A percentile compares a stretch with the other conserved stretches of the same genome.
phyloP scores from a whole-genome alignment of 352 stramenopile species.

The Aphanomyces astaci region DNA sequence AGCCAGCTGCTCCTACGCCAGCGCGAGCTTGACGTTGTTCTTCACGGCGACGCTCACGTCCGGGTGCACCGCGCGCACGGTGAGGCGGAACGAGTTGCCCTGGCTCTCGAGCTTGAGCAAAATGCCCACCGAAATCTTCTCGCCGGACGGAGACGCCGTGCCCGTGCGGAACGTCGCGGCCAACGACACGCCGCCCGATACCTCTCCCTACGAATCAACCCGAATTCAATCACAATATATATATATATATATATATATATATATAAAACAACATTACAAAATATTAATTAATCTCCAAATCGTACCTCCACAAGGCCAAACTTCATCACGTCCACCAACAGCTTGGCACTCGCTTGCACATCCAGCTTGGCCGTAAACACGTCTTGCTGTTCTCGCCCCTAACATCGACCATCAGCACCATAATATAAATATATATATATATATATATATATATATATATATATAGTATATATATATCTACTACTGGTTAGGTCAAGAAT shows the following conservation, averaged over 20 bases:
- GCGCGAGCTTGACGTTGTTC: constrained; percentile 53
- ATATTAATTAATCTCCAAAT: neutral
- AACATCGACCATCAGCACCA: neutral
- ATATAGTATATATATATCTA: too few relatives aligned
- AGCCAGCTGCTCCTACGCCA: too few relatives aligned
- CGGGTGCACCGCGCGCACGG: constrained; percentile 88
- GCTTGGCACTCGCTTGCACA: constrained; percentile 66
- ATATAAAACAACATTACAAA: too few relatives aligned
- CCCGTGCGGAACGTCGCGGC: constrained; percentile 88
- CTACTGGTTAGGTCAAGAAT: too few relatives aligned
- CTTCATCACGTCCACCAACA: constrained; percentile 84
- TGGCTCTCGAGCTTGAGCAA: constrained; percentile 85
- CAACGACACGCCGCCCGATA: constrained; percentile 53
- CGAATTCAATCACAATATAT: too few relatives aligned
- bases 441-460: too few relatives aligned
- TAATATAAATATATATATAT: too few relatives aligned
- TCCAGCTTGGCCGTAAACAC: constrained; percentile 82
- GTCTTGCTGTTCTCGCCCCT: constrained; percentile 87
- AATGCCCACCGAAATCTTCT: constrained; percentile 91
- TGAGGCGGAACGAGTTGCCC: constrained; percentile 80
- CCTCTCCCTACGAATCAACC: constrained; percentile 43
- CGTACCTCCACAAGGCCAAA: constrained; percentile 78
- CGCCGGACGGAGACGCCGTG: constrained; percentile 76
- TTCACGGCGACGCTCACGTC: constrained; percentile 64
- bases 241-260: too few relatives aligned